Evolutionary conservation across 1,139 yeast genomes (phyloP).

Genomic region (Sugiyamaella pinicola): DNA sequence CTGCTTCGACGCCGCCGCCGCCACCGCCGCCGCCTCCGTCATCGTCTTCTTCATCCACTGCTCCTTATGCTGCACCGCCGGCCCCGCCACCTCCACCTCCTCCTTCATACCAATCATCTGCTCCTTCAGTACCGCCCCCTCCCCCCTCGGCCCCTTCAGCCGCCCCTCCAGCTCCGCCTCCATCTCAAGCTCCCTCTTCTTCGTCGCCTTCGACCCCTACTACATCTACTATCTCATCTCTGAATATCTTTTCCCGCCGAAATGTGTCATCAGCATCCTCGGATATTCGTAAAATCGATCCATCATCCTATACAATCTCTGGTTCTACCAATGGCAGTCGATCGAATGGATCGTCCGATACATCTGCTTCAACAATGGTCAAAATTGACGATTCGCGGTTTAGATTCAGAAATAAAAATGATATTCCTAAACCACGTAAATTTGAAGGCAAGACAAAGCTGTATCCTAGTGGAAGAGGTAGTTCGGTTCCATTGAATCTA

Average conservation of each 20-base stretch:
- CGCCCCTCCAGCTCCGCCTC: constrained; percentile 26
- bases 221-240: constrained; percentile 21
- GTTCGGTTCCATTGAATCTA: constrained; percentile 84
- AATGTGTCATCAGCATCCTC: constrained; percentile 32
- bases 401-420: constrained; percentile 65
- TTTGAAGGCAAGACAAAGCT: constrained; percentile 70
- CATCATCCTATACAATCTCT: constrained; percentile 40
- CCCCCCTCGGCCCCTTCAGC: constrained; percentile 32
- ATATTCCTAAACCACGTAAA: constrained; percentile 81
- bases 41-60: constrained; percentile 11
- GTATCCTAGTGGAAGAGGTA: constrained; percentile 95
- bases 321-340: constrained; percentile 22
- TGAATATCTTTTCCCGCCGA: constrained; percentile 31
- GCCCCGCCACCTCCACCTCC: constrained; percentile 33
- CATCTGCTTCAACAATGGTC: constrained; percentile 22
- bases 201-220: constrained; percentile 33
- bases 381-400: constrained; percentile 74
- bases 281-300: constrained; percentile 38
- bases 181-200: not conserved
- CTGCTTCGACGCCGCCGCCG: constrained; percentile 22
- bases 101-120: constrained; percentile 28
- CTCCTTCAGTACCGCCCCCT: constrained; percentile 26
- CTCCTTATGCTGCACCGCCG: constrained; percentile 10
- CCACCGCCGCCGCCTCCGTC: constrained; percentile 15
- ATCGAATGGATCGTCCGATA: constrained; percentile 26